A percentile compares a stretch with the other conserved stretches of the same genome.
Conservation (phyloP, 2,329 filamentous ascomycete genomes). For the Verticillium dahliae region DNA sequence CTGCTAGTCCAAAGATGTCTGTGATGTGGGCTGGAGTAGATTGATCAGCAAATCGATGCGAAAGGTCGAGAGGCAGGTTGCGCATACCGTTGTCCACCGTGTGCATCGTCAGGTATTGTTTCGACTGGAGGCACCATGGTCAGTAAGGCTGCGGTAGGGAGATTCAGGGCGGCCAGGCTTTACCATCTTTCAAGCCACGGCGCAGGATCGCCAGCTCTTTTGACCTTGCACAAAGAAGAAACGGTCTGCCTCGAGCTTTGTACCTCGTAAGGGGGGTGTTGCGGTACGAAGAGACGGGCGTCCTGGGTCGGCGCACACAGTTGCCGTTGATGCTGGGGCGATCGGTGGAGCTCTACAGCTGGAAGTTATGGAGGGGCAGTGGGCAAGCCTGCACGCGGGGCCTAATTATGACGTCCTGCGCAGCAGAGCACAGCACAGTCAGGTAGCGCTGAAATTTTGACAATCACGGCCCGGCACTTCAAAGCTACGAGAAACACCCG, state of each 20-base stretch:
- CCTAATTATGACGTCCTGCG: background rate
- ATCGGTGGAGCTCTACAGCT: background rate
- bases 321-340: background rate
- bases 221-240: no score
- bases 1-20: constrained; percentile 78
- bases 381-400: background rate
- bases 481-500: no score
- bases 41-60: background rate
- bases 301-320: background rate
- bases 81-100: constrained; percentile 75
- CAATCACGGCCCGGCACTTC: no score
- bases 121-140: constrained; percentile 58
- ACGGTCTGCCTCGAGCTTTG: background rate
- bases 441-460: no score
- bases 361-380: background rate
- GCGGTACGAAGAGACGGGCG: background rate
- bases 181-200: background rate
- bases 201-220: constrained; percentile 1
- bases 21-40: constrained; percentile 62
- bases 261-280: background rate
- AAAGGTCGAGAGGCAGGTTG: background rate
- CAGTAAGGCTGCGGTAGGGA: constrained; percentile 2
- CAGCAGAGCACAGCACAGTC: background rate
- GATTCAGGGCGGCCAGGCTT: background rate
- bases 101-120: constrained; percentile 94